Conservation (phyloP, 176 grass and related monocot species). For the Avena sativa region DNA sequence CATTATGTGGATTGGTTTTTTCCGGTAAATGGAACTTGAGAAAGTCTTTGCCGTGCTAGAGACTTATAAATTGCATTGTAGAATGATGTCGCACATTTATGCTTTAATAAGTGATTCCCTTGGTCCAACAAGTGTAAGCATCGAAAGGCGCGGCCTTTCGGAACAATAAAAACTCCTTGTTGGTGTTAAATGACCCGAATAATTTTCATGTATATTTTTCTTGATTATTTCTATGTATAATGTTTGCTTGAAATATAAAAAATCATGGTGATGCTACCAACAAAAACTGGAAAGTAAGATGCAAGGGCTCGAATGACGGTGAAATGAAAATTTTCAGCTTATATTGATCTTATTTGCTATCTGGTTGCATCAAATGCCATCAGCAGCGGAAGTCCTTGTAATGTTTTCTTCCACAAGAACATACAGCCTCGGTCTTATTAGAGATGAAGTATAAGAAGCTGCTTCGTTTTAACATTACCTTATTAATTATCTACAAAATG, state of each 20-base stretch:
- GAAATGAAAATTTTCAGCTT: conserved; percentile 47
- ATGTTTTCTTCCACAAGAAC: conserved; percentile 32
- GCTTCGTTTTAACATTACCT: conserved; percentile 8
- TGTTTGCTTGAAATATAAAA: conserved; percentile 24
- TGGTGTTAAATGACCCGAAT: conserved; percentile 4
- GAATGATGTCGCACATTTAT: conserved; percentile 7
- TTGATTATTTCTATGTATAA: conserved; percentile 35
- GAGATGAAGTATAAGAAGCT: not conserved
- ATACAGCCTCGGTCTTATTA: conserved; percentile 3
- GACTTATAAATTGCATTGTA: conserved; percentile 4
- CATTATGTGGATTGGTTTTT: conserved; percentile 13
- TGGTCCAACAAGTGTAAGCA: conserved; percentile 41
- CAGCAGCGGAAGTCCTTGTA: conserved; percentile 34
- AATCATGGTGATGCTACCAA: conserved; percentile 64
- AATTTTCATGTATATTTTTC: not conserved
- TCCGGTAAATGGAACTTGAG: conserved; percentile 13
- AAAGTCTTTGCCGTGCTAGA: conserved; percentile 26
- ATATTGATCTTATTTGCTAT: conserved; percentile 40
- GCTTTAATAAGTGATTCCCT: conserved; percentile 2
- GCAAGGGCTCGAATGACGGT: conserved; percentile 47
- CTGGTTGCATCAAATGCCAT: conserved; percentile 60
- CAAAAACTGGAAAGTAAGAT: conserved; percentile 44
- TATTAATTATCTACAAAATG: conserved; percentile 48
- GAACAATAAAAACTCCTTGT: not conserved
- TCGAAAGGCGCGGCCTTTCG: conserved; percentile 11